Evolutionary conservation across 257 asterid species (phyloP), one percentile per base, ranked within the genome.

Genomic region (Leonotis leonurus): DNA sequence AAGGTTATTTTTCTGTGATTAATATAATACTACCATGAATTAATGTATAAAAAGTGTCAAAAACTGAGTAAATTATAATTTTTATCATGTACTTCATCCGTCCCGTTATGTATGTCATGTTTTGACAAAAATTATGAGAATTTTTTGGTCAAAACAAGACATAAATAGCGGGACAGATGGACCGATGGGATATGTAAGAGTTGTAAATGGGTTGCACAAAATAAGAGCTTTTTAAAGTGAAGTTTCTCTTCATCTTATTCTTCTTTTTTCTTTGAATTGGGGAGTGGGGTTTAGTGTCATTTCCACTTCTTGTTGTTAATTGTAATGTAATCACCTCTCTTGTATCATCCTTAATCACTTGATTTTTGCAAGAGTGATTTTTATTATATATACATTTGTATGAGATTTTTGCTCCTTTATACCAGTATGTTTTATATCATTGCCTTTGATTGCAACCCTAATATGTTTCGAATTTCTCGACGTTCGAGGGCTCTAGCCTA

Each of bases 201-300:
- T 76, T 84, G 93, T 85, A 77, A 78, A 80, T 84, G 76, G 73
- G 80, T 79, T 73, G n/a, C n/a, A 26, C 52, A 54, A 59, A 81
- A 87, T 76, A 76, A 83, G 73, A 25, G 73, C 52, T 46, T 45
- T 56, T 51, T 37, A 26, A 57, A 54, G 65, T 36, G 49, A 43
- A 51, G 56, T 57, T 59, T 13, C 43, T 59, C 12, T 54, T 22
- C 16, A 48, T 48, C 3, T 37, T 12, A 5, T 18, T 18, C 2
- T 18, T 9, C 8, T 44, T 45, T 44, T 44, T 29, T 32, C 10
- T 8, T 33, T 33, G 1, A 33, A 20, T 46, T 13, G 53, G 53
- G 29, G 21, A 32, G 32, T 30, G 22, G 27, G 13, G 25, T 45
- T 39, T 55, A 13, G 45, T 6, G 30, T 43, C 41, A 39, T 32